Conservation (phyloP, 495 filamentous ascomycete species). For the Aspergillus egyptiacus region DNA sequence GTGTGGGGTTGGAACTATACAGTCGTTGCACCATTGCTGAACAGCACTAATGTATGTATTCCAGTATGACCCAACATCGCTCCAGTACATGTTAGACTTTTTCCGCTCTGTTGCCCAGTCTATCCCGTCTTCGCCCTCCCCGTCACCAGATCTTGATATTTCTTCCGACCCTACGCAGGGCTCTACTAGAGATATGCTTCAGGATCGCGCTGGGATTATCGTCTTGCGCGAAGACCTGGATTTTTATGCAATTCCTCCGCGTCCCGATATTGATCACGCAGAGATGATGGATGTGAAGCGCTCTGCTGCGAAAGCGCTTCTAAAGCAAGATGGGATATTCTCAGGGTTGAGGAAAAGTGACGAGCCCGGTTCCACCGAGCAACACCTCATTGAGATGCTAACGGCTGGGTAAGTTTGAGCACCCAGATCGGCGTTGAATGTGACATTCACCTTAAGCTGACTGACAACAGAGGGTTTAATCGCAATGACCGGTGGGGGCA, state of each 20-base stretch:
- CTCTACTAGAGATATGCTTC: slow-evolving; percentile 69
- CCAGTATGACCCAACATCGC: slow-evolving; percentile 91
- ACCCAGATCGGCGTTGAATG: neutral
- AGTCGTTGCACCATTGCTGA: too few species aligned
- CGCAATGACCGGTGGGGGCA: slow-evolving; percentile 94
- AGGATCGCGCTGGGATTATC: slow-evolving; percentile 93
- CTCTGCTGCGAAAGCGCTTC: slow-evolving; percentile 76
- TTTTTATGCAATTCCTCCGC: slow-evolving; percentile 95
- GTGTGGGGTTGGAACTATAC: too few species aligned
- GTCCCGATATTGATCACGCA: slow-evolving; percentile 69
- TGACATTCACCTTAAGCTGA: slow-evolving; percentile 1
- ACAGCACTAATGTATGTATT: slow-evolving; percentile 50
- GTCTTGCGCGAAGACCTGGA: slow-evolving; percentile 94
- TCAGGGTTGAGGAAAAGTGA: slow-evolving; percentile 91
- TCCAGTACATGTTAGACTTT: slow-evolving; percentile 99
- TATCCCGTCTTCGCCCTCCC: slow-evolving; percentile 68
- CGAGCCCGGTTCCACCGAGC: slow-evolving; percentile 92
- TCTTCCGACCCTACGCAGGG: slow-evolving; percentile 62
- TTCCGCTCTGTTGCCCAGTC: slow-evolving; percentile 93
- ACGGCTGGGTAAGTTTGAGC: slow-evolving; percentile 80
- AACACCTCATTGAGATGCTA: slow-evolving; percentile 98
- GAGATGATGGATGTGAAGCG: slow-evolving; percentile 98
- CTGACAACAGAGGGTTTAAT: slow-evolving; percentile 74
- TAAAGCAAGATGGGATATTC: slow-evolving; percentile 94
- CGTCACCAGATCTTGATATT: slow-evolving; percentile 56